phyloP scores from a whole-genome alignment of 2,329 filamentous ascomycete species.

The Chaetomium globosum region DNA sequence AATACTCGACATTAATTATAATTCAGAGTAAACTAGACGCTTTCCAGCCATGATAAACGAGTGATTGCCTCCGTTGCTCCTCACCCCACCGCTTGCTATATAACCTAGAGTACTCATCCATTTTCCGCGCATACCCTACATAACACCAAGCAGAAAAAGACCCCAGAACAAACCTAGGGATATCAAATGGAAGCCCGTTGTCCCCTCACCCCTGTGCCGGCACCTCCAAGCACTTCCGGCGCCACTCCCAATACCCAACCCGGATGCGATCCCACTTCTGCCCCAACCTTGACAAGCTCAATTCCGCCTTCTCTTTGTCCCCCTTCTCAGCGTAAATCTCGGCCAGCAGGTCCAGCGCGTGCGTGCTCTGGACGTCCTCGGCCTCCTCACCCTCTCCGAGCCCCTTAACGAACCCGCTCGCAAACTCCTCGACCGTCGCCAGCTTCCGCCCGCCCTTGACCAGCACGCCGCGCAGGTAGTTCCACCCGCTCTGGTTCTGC shows the following conservation, averaged over 20 bases:
- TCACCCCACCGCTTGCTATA: background rate
- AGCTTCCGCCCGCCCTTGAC: constrained; percentile 63
- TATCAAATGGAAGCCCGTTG: background rate
- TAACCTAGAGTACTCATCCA: background rate
- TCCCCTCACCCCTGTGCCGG: background rate
- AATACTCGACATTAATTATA: background rate
- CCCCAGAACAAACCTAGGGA: background rate
- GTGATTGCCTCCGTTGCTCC: background rate
- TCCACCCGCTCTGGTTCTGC: constrained; percentile 94
- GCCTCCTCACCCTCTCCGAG: constrained; percentile 49
- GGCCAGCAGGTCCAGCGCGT: constrained; percentile 71
- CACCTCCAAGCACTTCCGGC: constrained; percentile 52
- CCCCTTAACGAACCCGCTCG: constrained; percentile 53
- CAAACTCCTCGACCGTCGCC: constrained; percentile 52
- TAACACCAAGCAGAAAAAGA: background rate
- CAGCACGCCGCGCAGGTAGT: constrained; percentile 79
- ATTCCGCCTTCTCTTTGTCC: constrained; percentile 63
- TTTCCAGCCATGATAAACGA: background rate
- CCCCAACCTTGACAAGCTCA: constrained; percentile 72
- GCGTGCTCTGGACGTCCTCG: constrained; percentile 62
- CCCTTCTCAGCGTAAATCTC: constrained; percentile 65
- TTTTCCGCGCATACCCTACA: background rate
- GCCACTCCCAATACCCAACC: constrained; percentile 89
- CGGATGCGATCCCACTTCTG: constrained; percentile 90
- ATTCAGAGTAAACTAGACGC: background rate